Evolutionary conservation across 176 grass and related monocot genomes (phyloP).

Genomic region (Stipa capillata): DNA sequence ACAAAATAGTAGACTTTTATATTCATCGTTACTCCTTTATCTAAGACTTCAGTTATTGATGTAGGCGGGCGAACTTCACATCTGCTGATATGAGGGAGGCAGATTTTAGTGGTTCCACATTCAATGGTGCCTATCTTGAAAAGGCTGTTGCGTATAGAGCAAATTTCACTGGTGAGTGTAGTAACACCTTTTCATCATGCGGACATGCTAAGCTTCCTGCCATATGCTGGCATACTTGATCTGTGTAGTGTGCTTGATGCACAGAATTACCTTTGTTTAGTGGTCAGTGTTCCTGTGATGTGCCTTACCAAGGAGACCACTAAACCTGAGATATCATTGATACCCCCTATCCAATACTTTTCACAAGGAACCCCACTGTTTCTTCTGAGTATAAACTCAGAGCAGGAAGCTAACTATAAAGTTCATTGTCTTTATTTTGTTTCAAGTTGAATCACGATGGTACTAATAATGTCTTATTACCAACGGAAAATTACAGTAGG

Average conservation of each 20-base stretch:
- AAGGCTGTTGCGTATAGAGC: slow-evolving; percentile 96
- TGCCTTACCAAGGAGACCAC: not conserved
- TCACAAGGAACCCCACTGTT: not conserved
- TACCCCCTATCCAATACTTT: not conserved
- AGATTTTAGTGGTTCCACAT: slow-evolving; percentile 94
- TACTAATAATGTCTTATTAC: not conserved
- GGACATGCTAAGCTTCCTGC: not conserved
- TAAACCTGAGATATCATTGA: slow-evolving; percentile 9
- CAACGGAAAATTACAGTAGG: not conserved
- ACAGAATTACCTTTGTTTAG: not conserved
- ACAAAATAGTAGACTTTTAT: not conserved
- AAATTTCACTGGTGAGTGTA: slow-evolving; percentile 71
- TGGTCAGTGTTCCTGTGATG: not conserved
- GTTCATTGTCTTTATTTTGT: not conserved
- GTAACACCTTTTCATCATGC: not conserved
- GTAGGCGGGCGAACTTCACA: slow-evolving; percentile 86
- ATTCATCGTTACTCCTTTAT: not conserved
- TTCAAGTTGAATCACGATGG: not conserved
- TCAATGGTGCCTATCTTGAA: slow-evolving; percentile 96
- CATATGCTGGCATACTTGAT: not conserved
- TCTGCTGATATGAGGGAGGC: slow-evolving; percentile 91
- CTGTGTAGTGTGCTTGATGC: not conserved
- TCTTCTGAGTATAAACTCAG: not conserved
- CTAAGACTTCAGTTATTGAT: slow-evolving; percentile 11
- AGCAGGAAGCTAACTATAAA: not conserved